A percentile compares a stretch with the other conserved stretches of the same genome.
Evolutionary conservation across 2,329 filamentous ascomycete genomes (phyloP).

Genomic region (Claviceps capensis): DNA sequence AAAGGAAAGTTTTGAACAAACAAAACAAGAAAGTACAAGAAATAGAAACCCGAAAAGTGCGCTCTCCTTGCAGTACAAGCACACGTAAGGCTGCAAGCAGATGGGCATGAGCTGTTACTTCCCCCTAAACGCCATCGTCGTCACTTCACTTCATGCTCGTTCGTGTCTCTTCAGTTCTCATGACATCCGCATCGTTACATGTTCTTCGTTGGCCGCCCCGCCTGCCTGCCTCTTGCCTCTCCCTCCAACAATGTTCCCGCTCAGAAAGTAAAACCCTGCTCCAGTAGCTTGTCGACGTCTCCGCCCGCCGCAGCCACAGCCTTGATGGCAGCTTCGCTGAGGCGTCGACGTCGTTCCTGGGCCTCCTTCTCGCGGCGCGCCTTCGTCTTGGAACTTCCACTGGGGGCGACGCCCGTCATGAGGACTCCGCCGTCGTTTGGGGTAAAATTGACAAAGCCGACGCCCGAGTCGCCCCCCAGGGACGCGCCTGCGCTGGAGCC

Average conservation of each 20-base stretch:
- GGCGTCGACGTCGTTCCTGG: conserved; percentile 54
- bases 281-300: conserved; percentile 40
- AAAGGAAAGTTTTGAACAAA: background rate
- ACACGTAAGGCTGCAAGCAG: background rate
- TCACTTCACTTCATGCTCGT: background rate
- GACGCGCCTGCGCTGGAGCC: conserved; percentile 12
- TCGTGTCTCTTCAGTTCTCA: background rate
- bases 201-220: background rate
- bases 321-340: conserved; percentile 55
- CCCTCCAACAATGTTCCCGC: too few species aligned
- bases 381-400: conserved; percentile 86
- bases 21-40: background rate
- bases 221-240: background rate
- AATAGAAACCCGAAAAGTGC: background rate
- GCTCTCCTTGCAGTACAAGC: background rate
- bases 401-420: conserved; percentile 81
- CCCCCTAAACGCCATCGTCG: background rate
- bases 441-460: conserved; percentile 82
- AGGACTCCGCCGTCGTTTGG: conserved; percentile 65
- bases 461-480: conserved; percentile 17
- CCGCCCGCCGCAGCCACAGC: conserved; percentile 60
- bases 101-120: background rate
- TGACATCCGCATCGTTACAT: background rate
- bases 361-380: conserved; percentile 84
- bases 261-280: conserved; percentile 35